Evolutionary conservation across 192 early-diverging fungal genomes (phyloP).

Genomic region (Backusella tuberculispora): DNA sequence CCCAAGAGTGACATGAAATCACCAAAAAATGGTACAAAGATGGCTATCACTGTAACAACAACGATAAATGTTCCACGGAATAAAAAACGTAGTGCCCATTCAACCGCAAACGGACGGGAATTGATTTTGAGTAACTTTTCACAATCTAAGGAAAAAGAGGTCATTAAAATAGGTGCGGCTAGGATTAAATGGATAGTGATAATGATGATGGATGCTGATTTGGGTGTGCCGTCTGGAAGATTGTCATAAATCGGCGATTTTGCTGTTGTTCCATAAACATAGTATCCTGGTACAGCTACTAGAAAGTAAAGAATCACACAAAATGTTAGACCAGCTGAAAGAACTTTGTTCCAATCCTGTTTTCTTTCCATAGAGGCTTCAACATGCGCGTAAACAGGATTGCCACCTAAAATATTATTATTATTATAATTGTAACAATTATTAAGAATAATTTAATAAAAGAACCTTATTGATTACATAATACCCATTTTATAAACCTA

Average conservation of each 20-base stretch:
- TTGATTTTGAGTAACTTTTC: constrained; percentile 60
- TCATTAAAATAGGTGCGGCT: constrained; percentile 74
- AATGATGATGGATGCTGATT: constrained; percentile 66
- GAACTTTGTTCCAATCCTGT: constrained; percentile 64
- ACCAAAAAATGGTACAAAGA: constrained; percentile 75
- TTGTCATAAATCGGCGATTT: constrained; percentile 69
- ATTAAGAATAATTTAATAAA: too few species aligned
- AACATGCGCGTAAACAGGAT: constrained; percentile 80
- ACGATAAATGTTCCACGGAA: constrained; percentile 61
- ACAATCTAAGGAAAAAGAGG: constrained; percentile 67
- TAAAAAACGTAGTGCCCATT: constrained; percentile 54
- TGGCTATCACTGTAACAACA: constrained; percentile 53
- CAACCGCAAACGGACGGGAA: constrained; percentile 41
- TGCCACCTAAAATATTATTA: constrained; percentile 46
- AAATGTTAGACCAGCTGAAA: constrained; percentile 55
- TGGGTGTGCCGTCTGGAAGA: constrained; percentile 58
- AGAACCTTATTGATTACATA: too few species aligned
- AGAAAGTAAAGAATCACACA: constrained; percentile 70
- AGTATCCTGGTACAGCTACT: constrained; percentile 70
- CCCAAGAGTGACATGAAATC: constrained; percentile 79
- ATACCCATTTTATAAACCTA: too few species aligned
- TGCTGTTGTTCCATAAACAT: constrained; percentile 64
- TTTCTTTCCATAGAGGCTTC: constrained; percentile 74
- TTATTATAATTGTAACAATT: too few species aligned
- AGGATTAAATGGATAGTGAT: constrained; percentile 80